Evolutionary conservation across 75 land plant genomes (phyloP), one percentile per base, ranked within the genome.

Genomic region (Cryptomeria japonica): DNA sequence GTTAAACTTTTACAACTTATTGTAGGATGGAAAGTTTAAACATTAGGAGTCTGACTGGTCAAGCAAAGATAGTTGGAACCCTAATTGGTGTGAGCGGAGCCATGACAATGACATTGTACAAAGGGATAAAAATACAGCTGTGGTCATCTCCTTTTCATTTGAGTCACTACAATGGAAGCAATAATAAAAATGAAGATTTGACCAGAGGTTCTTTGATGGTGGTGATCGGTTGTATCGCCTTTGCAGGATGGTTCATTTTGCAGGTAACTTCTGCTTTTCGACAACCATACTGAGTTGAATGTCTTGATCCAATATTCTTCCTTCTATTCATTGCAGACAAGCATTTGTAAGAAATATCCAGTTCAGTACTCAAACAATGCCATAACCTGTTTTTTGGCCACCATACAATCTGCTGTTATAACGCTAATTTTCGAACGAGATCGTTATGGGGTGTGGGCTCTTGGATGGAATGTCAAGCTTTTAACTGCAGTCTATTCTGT

Each of bases 31-130:
- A 95, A 80, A 78, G 72, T 36, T 34, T 95, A 38, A 88, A 70
- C 19, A 68, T 92, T 19, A 83, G 56, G 85, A 92, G 87, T 70
- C 49, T 68, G 22, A 86, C 87, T 41, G 94, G 92, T 5, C 36
- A 87, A 76, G 95, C 95, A 10, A 95, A 93, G 91, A 56, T 92
- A 18, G 3, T 93, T 34, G 95, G 95, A 1, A 90, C 92, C 3
- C 18, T 92, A 16, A 42, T 89, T 31, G 84, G 91, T 68, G 83
- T 91, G 28, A 86, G 88, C 53, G 95, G 95, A 34, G 93, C 94
- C 1, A 79, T 88, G 6, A 34, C 88, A 14, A 90, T 94, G 83
- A 87, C 89, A 38, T 68, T 93, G 3, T 94, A 89, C 89, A 92
- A 91, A 88, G 92, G 91, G 15, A 47, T 51, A 78, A 47, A 70